Conservation (phyloP, 2,329 filamentous ascomycete species). For the Colletotrichum lupini region DNA sequence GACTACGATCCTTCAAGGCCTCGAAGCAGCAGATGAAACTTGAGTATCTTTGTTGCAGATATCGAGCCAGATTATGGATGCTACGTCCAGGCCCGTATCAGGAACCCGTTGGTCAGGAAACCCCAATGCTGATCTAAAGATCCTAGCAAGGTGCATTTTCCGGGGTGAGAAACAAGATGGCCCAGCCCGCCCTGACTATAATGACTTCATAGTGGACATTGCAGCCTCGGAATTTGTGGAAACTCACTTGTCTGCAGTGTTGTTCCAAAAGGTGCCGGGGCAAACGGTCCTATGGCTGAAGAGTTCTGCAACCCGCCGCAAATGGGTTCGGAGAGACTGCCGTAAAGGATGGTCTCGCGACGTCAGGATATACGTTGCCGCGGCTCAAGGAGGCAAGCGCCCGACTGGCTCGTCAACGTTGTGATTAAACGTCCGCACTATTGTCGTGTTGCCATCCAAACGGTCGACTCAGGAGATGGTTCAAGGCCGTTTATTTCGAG, state of each 20-base stretch:
- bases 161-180: conserved; percentile 9
- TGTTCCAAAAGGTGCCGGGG: background rate
- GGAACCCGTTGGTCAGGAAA: background rate
- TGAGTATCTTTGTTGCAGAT: background rate
- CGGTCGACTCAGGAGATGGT: background rate
- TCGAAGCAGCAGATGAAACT: background rate
- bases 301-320: background rate
- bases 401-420: background rate
- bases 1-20: background rate
- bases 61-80: background rate
- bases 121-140: background rate
- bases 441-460: background rate
- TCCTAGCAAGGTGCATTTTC: background rate
- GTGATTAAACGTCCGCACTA: background rate
- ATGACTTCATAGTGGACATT: conserved; percentile 36
- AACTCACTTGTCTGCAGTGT: background rate
- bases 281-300: conserved; percentile 3
- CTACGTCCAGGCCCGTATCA: background rate
- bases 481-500: conserved; percentile 1
- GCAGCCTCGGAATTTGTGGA: conserved; percentile 17
- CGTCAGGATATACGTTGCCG: conserved; percentile 16
- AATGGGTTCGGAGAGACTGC: background rate
- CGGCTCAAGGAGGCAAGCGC: conserved; percentile 8
- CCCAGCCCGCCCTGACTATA: conserved; percentile 1
- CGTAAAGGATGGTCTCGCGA: background rate